phyloP scores from a whole-genome alignment of 352 stramenopile species.

The Pythium pyrilobum region DNA sequence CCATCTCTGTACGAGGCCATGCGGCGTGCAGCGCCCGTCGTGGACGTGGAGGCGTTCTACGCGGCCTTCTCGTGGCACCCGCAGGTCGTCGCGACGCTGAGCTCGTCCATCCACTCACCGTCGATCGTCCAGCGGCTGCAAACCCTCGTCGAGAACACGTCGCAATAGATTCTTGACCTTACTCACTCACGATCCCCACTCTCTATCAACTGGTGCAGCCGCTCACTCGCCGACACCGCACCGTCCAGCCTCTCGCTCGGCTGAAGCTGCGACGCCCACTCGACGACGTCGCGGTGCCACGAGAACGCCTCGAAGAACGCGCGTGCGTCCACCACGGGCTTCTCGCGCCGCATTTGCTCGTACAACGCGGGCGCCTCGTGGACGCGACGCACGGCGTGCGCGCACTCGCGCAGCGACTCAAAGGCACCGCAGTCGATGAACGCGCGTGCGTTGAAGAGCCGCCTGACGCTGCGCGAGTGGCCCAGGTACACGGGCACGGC shows the following conservation, averaged over 20 bases:
- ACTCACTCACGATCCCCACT: too few species aligned
- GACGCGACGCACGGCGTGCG: constrained; percentile 29
- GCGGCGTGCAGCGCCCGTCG: constrained; percentile 19
- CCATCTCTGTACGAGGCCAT: constrained; percentile 28
- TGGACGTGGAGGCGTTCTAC: constrained; percentile 22
- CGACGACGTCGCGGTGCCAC: constrained; percentile 37
- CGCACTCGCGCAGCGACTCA: constrained; percentile 30
- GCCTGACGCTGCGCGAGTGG: constrained; percentile 29
- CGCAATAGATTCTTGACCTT: too few species aligned
- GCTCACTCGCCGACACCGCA: background rate
- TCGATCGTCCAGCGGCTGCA: too few species aligned
- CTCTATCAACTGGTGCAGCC: too few species aligned
- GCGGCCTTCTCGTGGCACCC: constrained; percentile 33
- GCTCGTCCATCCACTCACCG: too few species aligned
- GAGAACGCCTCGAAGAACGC: constrained; percentile 32
- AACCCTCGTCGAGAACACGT: too few species aligned
- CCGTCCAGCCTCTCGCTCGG: background rate
- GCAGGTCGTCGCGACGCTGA: too few species aligned
- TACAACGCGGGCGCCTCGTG: constrained; percentile 33
- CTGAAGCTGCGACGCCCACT: background rate
- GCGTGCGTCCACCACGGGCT: constrained; percentile 27
- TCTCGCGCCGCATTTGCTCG: constrained; percentile 19
- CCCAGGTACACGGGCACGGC: constrained; percentile 54
- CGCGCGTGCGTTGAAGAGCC: constrained; percentile 41
- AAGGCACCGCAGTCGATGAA: constrained; percentile 55